Conservation (phyloP, 768 basidiomycete species). For the Boletus sp. region DNA sequence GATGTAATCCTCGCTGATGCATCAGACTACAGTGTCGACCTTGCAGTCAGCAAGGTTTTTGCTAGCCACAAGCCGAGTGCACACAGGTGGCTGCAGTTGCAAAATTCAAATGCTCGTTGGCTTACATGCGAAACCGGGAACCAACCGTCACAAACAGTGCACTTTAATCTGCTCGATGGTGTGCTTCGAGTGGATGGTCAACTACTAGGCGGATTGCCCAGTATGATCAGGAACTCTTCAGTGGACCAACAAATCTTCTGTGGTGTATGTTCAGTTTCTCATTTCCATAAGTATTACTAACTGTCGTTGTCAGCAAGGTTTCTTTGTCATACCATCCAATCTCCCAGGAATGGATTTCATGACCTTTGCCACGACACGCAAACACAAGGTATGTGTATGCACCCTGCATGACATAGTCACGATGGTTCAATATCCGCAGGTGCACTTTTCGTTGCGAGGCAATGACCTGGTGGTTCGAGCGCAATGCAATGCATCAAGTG, state of each 20-base stretch:
- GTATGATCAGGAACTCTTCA: background rate
- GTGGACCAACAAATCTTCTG: slow-evolving; percentile 1
- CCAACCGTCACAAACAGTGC: background rate
- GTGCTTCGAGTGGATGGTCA: slow-evolving; percentile 18
- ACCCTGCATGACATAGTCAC: background rate
- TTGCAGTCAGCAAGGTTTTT: slow-evolving; percentile 8
- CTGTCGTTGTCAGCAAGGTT: background rate
- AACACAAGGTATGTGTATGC: slow-evolving; percentile 3
- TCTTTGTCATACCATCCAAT: background rate
- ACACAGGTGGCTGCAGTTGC: slow-evolving; percentile 6
- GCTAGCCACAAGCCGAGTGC: slow-evolving; percentile 3
- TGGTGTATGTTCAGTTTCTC: background rate
- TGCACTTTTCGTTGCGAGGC: slow-evolving; percentile 12
- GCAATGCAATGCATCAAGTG: background rate
- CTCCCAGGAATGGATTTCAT: background rate
- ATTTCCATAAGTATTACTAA: background rate
- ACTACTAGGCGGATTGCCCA: slow-evolving; percentile 7
- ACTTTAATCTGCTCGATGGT: slow-evolving; percentile 15
- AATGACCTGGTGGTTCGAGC: slow-evolving; percentile 9
- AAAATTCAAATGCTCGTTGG: slow-evolving; percentile 11
- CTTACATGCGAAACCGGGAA: background rate
- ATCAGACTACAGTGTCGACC: slow-evolving; percentile 9
- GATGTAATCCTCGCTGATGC: background rate
- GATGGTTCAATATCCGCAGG: background rate
- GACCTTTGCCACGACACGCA: background rate